Conservation (phyloP, 2,329 filamentous ascomycete genomes). For the Aaosphaeria pasadenensis region DNA sequence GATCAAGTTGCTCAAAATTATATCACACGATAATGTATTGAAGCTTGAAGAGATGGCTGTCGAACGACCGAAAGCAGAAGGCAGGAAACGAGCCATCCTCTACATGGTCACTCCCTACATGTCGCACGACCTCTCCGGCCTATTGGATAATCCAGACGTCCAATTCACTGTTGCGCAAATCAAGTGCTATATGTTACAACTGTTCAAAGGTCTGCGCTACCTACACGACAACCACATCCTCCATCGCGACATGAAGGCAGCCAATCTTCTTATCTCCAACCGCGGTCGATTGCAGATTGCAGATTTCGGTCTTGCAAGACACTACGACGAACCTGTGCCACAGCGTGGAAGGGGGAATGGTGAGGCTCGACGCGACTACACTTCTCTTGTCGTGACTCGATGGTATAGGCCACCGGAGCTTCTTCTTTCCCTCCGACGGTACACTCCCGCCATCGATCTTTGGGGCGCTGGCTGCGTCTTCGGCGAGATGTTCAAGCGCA, state of each 20-base stretch:
- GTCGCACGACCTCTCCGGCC: constrained; percentile 96
- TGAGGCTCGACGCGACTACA: constrained; percentile 86
- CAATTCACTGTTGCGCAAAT: constrained; percentile 86
- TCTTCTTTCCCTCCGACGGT: constrained; percentile 79
- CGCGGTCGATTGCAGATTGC: constrained; percentile 91
- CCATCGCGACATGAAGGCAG: constrained; percentile 98
- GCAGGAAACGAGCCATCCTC: constrained; percentile 70
- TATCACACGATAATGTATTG: constrained; percentile 88
- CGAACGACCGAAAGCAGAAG: constrained; percentile 62
- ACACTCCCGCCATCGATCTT: constrained; percentile 97
- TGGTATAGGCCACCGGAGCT: constrained; percentile 97
- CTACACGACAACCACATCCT: constrained; percentile 82
- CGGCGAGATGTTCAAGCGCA: constrained; percentile 93
- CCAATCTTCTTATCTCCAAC: constrained; percentile 95
- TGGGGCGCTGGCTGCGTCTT: constrained; percentile 99
- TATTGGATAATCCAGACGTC: constrained; percentile 91
- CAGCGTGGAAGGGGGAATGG: constrained; percentile 75
- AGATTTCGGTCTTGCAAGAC: constrained; percentile 90
- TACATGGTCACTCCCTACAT: constrained; percentile 99
- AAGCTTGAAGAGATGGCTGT: constrained; percentile 94
- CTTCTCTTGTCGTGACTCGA: constrained; percentile 90
- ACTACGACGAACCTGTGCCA: constrained; percentile 84
- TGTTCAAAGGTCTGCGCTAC: constrained; percentile 85
- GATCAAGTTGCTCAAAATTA: constrained; percentile 93
- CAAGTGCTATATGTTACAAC: constrained; percentile 95